Conservation (phyloP, 78 protist genomes). For the Chrysochromulina tobinii region DNA sequence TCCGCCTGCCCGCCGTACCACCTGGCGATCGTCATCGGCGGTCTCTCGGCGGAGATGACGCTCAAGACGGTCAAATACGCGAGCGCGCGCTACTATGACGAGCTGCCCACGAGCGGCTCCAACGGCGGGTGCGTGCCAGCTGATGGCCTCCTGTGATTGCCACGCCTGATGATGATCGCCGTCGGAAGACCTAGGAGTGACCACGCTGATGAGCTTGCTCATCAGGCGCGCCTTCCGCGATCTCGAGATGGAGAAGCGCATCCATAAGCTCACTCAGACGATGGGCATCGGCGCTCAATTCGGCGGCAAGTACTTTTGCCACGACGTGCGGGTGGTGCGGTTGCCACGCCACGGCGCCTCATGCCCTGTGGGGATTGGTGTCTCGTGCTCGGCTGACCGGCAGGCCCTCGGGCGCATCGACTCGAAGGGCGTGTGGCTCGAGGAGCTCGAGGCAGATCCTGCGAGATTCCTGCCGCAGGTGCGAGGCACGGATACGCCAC, state of each 20-base stretch:
- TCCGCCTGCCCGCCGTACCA: constrained; percentile 86
- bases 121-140: constrained; percentile 53
- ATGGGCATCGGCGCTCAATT: constrained; percentile 89
- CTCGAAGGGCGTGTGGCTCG: constrained; percentile 79
- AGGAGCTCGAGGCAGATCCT: constrained; percentile 70
- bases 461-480: constrained; percentile 66
- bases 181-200: too few relatives aligned
- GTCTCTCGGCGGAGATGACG: constrained; percentile 79
- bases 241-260: constrained; percentile 54
- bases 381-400: constrained; percentile 80
- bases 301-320: constrained; percentile 86
- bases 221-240: constrained; percentile 77
- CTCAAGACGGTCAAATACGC: constrained; percentile 85
- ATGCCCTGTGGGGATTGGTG: constrained; percentile 85
- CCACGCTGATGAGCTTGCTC: constrained; percentile 35
- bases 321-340: constrained; percentile 56
- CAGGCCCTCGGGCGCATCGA: constrained; percentile 63
- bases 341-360: constrained; percentile 81
- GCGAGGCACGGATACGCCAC: not conserved
- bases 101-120: constrained; percentile 74
- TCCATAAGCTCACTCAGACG: constrained; percentile 43
- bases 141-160: too few relatives aligned
- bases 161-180: too few relatives aligned
- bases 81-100: constrained; percentile 61
- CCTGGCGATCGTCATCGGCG: constrained; percentile 83